Percentiles rank a stretch among this genome's conserved stretches.
These are phyloP conservation scores for Aspergillus japonicus DNA, from an alignment of 2,329 filamentous ascomycete genomes.

Conservation along the genomic window DNA sequence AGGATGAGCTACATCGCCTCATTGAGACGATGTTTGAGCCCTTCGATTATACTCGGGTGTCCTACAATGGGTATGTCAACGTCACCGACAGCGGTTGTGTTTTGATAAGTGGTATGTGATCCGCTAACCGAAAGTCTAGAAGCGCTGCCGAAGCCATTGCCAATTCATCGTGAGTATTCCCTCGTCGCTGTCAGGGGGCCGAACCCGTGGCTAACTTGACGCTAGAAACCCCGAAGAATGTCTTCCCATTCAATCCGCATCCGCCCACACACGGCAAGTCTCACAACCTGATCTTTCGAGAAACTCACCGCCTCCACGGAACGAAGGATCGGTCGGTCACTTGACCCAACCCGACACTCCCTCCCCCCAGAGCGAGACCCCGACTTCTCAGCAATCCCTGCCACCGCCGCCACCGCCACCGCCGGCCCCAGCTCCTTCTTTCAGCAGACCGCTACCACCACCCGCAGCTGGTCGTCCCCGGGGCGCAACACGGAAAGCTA, in stretches of 20 bases:
- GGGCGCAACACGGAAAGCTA: slow-evolving; percentile 68
- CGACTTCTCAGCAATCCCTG: slow-evolving; percentile 19
- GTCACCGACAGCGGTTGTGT: neutral
- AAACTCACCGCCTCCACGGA: slow-evolving; percentile 31
- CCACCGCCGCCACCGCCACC: slow-evolving; percentile 29
- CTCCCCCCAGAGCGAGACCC: slow-evolving; percentile 27
- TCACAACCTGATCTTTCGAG: slow-evolving; percentile 37
- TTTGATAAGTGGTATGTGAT: neutral
- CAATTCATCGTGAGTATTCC: slow-evolving; percentile 31
- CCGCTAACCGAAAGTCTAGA: slow-evolving; percentile 19
- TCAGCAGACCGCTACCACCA: slow-evolving; percentile 39
- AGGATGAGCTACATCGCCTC: slow-evolving; percentile 89
- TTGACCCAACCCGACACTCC: slow-evolving; percentile 29
- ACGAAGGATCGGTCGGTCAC: slow-evolving; percentile 31
- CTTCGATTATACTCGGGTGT: slow-evolving; percentile 88
- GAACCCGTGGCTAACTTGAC: slow-evolving; percentile 8
- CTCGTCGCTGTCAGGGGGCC: slow-evolving; percentile 6
- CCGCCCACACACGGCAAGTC: slow-evolving; percentile 27
- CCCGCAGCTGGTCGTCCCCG: slow-evolving; percentile 49
- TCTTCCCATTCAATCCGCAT: slow-evolving; percentile 31
- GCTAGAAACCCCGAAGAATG: slow-evolving; percentile 41
- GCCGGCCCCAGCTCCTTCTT: slow-evolving; percentile 35
- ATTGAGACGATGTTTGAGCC: slow-evolving; percentile 92
- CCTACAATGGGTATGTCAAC: slow-evolving; percentile 66
- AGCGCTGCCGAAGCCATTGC: slow-evolving; percentile 43